phyloP scores from a whole-genome alignment of 106 monocot genomes.

The Gastrodia elata region DNA sequence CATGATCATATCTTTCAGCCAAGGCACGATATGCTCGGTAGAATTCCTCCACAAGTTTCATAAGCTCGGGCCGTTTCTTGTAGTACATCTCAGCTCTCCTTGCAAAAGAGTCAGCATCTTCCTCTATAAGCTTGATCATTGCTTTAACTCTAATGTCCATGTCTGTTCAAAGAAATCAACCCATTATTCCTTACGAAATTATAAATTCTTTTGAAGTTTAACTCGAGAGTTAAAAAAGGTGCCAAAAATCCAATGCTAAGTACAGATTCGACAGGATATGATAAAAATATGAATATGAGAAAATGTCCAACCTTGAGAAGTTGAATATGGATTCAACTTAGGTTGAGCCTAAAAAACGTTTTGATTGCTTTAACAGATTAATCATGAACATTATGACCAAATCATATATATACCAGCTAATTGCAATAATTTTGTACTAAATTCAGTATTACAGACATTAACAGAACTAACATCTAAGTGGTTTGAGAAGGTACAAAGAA shows the following conservation, averaged over 20 bases:
- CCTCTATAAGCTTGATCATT: slow-evolving; percentile 76
- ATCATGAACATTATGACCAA: no score
- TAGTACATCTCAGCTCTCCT: slow-evolving; percentile 80
- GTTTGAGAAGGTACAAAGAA: no score
- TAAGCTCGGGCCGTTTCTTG: slow-evolving; percentile 56
- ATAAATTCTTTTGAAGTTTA: neutral
- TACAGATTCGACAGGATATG: no score
- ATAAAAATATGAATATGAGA: neutral
- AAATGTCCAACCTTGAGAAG: neutral
- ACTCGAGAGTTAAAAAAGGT: neutral
- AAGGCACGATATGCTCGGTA: slow-evolving; percentile 72
- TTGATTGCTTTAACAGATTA: neutral
- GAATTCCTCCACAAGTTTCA: slow-evolving; percentile 59
- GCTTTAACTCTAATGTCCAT: slow-evolving; percentile 61
- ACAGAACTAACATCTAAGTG: no score
- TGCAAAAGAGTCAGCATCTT: slow-evolving; percentile 76
- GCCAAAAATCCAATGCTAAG: no score
- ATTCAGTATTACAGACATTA: no score
- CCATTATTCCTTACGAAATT: neutral
- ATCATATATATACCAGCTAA: no score
- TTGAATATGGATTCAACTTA: neutral
- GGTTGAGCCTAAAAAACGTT: neutral
- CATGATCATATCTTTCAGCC: slow-evolving; percentile 71
- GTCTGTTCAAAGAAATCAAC: slow-evolving; percentile 25
- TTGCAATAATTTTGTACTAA: no score